Base-by-base conservation (phyloP, 352 stramenopile genomes). In the Phytophthora vignae region DNA sequence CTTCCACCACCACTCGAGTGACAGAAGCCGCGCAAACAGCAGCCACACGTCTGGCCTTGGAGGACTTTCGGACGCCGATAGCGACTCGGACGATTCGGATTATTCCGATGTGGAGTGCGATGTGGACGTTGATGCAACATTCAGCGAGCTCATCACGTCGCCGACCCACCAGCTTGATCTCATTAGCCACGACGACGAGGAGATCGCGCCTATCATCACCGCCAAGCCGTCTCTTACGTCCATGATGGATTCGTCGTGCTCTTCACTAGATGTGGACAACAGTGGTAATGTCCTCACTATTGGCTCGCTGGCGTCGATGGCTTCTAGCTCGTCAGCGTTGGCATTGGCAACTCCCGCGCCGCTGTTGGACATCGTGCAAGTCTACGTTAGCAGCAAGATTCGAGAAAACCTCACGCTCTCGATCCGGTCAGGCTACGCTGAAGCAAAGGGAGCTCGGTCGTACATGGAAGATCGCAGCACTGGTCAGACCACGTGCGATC, bases 351-450 rank as follows among this genome's bases (percentile, higher is more conserved):
- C 63, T 1, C 59, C 53, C 4, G 31, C 55, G 19, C 22, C 68
- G 6, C 5, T 72, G 14, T 8, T 71, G 58, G 76, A 83, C 36
- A 91, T 94, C 56, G 84, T 95, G 1, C 90, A 95, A 67, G 90
- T 94, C 42, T 96, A 96, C 63, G 90, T 96, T 64, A 96, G 90
- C 75, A 95, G 87, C 60, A 95, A 94, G 67, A 92, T 91, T 33
- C 90, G 90, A 12, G 90, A 96, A 71, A 95, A 96, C 50, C 77
- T 94, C 1, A 58, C 62, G 48, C 74, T 96, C 21, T 61, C 81
- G 11, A 85, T 97, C 44, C 86, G 87, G 15, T 93, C 88, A 10
- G 90, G 89, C 4, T 96, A 95, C 46, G 90, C 87, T 11, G 88
- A 96, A 61, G 90, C 89, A 11, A 97, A 96, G 77, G 90, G 90